Evolutionary conservation across 2,329 filamentous ascomycete genomes (phyloP).

Genomic region (Cladosporium sp.): DNA sequence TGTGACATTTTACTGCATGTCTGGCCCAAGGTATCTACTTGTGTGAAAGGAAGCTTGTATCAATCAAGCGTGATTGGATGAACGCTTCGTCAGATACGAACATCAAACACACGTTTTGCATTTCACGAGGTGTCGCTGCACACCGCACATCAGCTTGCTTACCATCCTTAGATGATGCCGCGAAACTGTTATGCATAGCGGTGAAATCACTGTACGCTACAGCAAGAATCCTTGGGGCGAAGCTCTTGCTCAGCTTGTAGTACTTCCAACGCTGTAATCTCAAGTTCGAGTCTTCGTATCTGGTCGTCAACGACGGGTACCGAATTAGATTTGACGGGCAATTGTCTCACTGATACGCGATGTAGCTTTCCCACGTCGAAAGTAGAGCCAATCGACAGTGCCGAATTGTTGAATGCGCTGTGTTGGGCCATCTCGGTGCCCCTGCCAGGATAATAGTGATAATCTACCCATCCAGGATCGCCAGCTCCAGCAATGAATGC

Average conservation of each 20-base stretch:
- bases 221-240: too few relatives aligned
- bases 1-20: not conserved
- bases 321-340: not conserved
- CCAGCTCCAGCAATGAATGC: not conserved
- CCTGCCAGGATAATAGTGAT: not conserved
- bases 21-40: too few relatives aligned
- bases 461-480: not conserved
- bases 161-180: too few relatives aligned
- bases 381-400: not conserved
- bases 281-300: not conserved
- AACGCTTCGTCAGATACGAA: too few relatives aligned
- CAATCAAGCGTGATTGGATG: too few relatives aligned
- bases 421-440: not conserved
- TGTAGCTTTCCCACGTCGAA: not conserved
- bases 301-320: not conserved
- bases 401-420: not conserved
- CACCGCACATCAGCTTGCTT: too few relatives aligned
- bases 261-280: not conserved
- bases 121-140: too few relatives aligned
- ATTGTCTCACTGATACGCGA: not conserved
- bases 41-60: too few relatives aligned
- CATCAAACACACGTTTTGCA: too few relatives aligned
- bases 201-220: too few relatives aligned
- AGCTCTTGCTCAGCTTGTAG: too few relatives aligned
- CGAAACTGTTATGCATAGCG: too few relatives aligned